Conservation (phyloP, 2,329 filamentous ascomycete species). For the Colletotrichum brevisporum region DNA sequence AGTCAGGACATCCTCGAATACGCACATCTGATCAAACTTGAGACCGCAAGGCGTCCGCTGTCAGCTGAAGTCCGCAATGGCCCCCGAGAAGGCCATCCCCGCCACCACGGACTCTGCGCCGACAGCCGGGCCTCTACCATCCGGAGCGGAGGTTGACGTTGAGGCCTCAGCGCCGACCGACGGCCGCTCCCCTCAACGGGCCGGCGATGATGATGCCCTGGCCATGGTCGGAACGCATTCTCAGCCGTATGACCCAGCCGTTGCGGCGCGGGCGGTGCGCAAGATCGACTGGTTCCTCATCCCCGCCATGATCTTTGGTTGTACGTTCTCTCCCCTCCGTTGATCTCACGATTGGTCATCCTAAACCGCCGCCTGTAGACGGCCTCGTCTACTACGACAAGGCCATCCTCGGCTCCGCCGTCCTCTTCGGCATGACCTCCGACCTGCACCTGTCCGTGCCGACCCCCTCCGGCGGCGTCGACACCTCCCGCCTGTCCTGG, state of each 20-base stretch:
- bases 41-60: neutral
- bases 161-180: neutral
- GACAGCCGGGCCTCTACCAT: neutral
- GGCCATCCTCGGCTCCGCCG: conserved; percentile 81
- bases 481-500: conserved; percentile 80
- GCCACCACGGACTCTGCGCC: conserved; percentile 17
- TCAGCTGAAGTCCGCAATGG: conserved; percentile 20
- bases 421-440: conserved; percentile 81
- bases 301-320: conserved; percentile 74
- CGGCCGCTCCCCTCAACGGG: neutral
- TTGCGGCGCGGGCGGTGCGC: conserved; percentile 70
- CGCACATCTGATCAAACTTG: neutral
- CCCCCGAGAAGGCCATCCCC: conserved; percentile 21
- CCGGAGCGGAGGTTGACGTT: conserved; percentile 14
- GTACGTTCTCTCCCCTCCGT: conserved; percentile 40
- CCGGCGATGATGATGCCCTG: conserved; percentile 64
- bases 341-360: neutral
- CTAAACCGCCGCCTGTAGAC: conserved; percentile 45
- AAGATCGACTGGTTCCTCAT: conserved; percentile 79
- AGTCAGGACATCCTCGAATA: neutral
- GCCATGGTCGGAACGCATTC: conserved; percentile 71
- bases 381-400: conserved; percentile 64
- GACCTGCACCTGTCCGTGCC: conserved; percentile 71
- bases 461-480: conserved; percentile 65
- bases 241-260: conserved; percentile 66